A percentile compares a stretch with the other conserved stretches of the same genome.
Evolutionary conservation across 2,329 filamentous ascomycete species (phyloP).

Genomic region (Colletotrichum salicis): DNA sequence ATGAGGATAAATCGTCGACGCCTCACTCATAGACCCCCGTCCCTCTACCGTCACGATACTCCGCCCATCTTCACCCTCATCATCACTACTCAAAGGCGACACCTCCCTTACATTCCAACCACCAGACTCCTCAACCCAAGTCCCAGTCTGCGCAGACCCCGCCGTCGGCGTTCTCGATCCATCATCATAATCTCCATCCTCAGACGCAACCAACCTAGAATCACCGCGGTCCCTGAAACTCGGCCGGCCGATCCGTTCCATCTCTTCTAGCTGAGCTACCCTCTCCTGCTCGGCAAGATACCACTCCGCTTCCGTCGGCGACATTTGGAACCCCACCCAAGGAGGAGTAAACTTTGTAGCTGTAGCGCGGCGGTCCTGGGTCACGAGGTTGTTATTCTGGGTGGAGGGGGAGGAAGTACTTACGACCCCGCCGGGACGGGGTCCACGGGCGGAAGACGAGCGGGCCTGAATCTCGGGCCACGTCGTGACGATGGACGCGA

Average conservation of each 20-base stretch:
- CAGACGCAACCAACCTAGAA: neutral
- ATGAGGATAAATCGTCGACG: neutral
- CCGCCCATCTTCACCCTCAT: neutral
- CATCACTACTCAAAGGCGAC: neutral
- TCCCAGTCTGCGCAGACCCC: neutral
- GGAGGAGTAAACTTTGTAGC: neutral
- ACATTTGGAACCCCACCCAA: neutral
- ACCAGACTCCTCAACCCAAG: neutral
- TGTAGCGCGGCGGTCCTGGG: slow-evolving; percentile 10
- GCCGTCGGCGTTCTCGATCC: neutral
- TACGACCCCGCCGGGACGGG: slow-evolving; percentile 8
- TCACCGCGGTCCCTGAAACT: neutral
- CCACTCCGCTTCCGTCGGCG: neutral
- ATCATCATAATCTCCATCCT: neutral
- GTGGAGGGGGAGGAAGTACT: slow-evolving; percentile 13
- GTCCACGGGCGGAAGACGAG: neutral
- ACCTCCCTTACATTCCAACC: neutral
- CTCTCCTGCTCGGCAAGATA: neutral
- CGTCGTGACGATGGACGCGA: neutral
- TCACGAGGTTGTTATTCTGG: slow-evolving; percentile 22
- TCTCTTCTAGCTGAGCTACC: neutral
- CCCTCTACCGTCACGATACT: neutral
- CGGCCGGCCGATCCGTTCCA: neutral
- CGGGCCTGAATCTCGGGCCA: neutral
- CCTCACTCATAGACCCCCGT: neutral